Conservation (phyloP, 169 alveolate genomes). For the Plasmodium yoelii region DNA sequence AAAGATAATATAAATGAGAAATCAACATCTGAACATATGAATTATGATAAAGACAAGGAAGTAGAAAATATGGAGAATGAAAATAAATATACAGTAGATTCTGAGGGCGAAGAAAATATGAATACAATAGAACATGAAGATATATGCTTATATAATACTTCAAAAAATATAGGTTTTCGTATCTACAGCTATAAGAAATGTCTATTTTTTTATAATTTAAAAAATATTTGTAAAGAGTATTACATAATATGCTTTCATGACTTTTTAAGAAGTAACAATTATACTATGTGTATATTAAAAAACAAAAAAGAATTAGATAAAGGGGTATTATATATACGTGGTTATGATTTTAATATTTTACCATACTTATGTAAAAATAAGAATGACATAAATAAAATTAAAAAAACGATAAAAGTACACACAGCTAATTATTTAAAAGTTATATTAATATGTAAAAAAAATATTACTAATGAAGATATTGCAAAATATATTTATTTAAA, state of each 20-base stretch:
- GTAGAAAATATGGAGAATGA: background rate
- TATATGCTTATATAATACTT: constrained; percentile 46
- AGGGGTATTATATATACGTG: constrained; percentile 61
- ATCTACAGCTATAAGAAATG: constrained; percentile 41
- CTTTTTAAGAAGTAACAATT: constrained; percentile 61
- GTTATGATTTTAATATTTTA: constrained; percentile 58
- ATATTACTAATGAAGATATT: constrained; percentile 67
- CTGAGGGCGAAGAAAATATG: constrained; percentile 35
- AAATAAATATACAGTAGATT: constrained; percentile 7
- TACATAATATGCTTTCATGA: constrained; percentile 69
- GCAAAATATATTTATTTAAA: constrained; percentile 66
- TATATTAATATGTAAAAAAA: constrained; percentile 62
- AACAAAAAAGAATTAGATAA: constrained; percentile 29
- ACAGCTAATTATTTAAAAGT: constrained; percentile 74
- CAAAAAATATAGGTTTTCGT: constrained; percentile 26
- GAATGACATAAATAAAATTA: constrained; percentile 48
- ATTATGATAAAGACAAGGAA: constrained; percentile 3
- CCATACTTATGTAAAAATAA: constrained; percentile 57
- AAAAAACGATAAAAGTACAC: constrained; percentile 45
- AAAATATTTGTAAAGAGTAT: constrained; percentile 33
- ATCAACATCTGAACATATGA: constrained; percentile 9
- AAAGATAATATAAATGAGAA: constrained; percentile 38
- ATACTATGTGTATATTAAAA: constrained; percentile 64
- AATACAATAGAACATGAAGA: constrained; percentile 70
- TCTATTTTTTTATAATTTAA: constrained; percentile 62